Evolutionary conservation across 495 filamentous ascomycete genomes (phyloP), one percentile per base, ranked within the genome.

Genomic region (Tuber umbilicatum): DNA sequence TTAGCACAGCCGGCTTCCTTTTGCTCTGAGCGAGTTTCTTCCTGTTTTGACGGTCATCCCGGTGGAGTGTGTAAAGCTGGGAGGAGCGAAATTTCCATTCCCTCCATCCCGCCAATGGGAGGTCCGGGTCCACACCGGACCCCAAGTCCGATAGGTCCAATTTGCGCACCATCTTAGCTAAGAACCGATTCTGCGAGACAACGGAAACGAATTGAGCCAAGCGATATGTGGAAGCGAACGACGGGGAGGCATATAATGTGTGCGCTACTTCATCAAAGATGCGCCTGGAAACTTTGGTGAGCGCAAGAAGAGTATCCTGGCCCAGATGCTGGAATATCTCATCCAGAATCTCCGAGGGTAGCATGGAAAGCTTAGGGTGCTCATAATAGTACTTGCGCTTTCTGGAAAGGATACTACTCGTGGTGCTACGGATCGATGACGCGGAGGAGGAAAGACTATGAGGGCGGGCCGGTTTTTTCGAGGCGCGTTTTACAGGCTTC

Each of bases 201-300:
- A 76, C 79, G 5, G 79, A 78, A 43, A 83, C 80, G 45, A 85
- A 85, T 60, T 85, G 82, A n/a, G 83, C 84, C 67, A 85, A 83
- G 42, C 84, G 80, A 70, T 84, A 85, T 16, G 83, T 85, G 35
- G 79, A 80, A 43, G 74, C 74, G 70, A 85, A 85, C 4, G 72
- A 47, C 9, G 84, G 83, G 19, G 73, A 39, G 3, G 45, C 47
- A 68, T 85, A 85, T 14, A 85, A 55, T 19, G 72, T 72, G 38
- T 79, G 71, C 19, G 79, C 75, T 50, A 81, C 80, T 69, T 76
- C 73, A 60, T 83, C 83, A 37, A 75, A 68, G 55, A 82, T 76
- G 10, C 79, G 73, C 41, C 76, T 78, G 55, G 81, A 80, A 4
- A 75, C 73, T 35, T 81, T 75, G 27, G 83, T 73, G 21, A 85